Percentiles rank a stretch among this genome's conserved stretches.
phyloP scores from a whole-genome alignment of 2,329 filamentous ascomycete species.

The Aspergillus sojae region DNA sequence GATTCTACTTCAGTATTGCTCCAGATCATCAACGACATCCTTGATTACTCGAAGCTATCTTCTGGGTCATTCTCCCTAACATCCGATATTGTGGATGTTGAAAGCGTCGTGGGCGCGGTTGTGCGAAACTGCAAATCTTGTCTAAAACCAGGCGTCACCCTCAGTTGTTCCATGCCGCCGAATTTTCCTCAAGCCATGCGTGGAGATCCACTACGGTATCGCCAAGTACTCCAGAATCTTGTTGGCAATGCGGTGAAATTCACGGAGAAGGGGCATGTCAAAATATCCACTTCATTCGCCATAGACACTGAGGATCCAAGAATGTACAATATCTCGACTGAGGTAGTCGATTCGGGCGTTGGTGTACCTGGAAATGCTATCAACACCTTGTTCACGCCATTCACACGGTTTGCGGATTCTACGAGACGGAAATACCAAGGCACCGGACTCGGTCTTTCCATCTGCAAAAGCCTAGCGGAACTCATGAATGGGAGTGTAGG shows the following conservation, averaged over 20 bases:
- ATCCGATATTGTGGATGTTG: slow-evolving; percentile 55
- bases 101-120: slow-evolving; percentile 50
- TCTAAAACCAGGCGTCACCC: slow-evolving; percentile 50
- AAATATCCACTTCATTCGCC: slow-evolving; percentile 46
- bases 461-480: slow-evolving; percentile 59
- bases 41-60: slow-evolving; percentile 67
- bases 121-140: slow-evolving; percentile 53
- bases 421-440: slow-evolving; percentile 58
- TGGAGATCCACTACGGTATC: slow-evolving; percentile 62
- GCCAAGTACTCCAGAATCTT: slow-evolving; percentile 65
- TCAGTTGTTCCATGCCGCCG: slow-evolving; percentile 50
- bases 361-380: slow-evolving; percentile 52
- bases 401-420: slow-evolving; percentile 58
- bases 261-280: slow-evolving; percentile 58
- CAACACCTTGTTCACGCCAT: slow-evolving; percentile 57
- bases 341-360: slow-evolving; percentile 59
- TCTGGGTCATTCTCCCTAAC: slow-evolving; percentile 62
- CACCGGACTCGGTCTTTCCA: slow-evolving; percentile 60
- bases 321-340: slow-evolving; percentile 52
- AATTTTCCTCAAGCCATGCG: slow-evolving; percentile 54
- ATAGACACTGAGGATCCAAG: slow-evolving; percentile 43
- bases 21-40: slow-evolving; percentile 66
- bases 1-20: slow-evolving; percentile 62
- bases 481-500: slow-evolving; percentile 60
- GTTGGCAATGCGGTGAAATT: slow-evolving; percentile 65